Evolutionary conservation across 179 eudicot genomes (phyloP).

Genomic region (Kewa caespitosa): DNA sequence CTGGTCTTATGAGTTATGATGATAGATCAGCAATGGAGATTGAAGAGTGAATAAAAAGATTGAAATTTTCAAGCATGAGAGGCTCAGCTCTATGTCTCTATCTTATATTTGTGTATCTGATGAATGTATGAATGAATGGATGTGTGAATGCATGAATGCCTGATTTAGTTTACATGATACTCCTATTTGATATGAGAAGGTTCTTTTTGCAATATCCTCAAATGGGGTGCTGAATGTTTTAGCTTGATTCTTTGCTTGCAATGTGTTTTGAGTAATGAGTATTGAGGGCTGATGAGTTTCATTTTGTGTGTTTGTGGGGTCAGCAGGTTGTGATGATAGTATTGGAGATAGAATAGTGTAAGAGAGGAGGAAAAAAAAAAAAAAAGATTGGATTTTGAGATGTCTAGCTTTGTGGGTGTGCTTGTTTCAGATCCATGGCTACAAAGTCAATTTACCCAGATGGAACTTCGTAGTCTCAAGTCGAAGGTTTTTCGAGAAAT

Average conservation of each 20-base stretch:
- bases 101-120: conserved; percentile 2
- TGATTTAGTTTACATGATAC: neutral
- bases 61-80: conserved; percentile 25
- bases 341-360: conserved; percentile 20
- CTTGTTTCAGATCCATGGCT: conserved; percentile 71
- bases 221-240: neutral
- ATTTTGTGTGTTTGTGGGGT: neutral
- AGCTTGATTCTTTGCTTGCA: neutral
- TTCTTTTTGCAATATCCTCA: neutral
- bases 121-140: neutral
- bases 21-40: too few relatives aligned
- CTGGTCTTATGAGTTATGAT: too few relatives aligned
- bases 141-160: too few relatives aligned
- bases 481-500: conserved; percentile 40
- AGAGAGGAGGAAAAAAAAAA: conserved; percentile 10
- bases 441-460: conserved; percentile 84
- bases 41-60: too few relatives aligned
- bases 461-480: conserved; percentile 68
- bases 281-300: conserved; percentile 8
- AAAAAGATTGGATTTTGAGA: conserved; percentile 18
- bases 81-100: too few relatives aligned
- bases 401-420: conserved; percentile 75
- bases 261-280: conserved; percentile 7
- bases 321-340: conserved; percentile 1
- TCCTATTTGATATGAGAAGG: conserved; percentile 12